Evolutionary conservation across 2,329 filamentous ascomycete genomes (phyloP).

Genomic region (Lasiodiplodia theobromae): DNA sequence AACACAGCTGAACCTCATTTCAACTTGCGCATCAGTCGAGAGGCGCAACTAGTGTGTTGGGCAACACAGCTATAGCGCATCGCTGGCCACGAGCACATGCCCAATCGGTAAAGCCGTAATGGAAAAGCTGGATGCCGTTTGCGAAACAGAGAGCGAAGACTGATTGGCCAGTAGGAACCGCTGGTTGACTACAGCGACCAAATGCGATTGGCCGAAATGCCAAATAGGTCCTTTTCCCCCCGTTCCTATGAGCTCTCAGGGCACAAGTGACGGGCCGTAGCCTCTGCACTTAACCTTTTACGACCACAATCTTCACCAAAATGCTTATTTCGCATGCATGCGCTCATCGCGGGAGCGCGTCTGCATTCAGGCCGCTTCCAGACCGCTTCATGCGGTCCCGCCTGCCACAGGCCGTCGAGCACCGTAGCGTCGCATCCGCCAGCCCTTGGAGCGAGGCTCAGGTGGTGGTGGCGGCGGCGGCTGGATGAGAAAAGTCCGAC

Average conservation of each 20-base stretch:
- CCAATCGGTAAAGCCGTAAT: background rate
- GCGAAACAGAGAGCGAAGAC: background rate
- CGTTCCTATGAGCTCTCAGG: background rate
- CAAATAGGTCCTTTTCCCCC: background rate
- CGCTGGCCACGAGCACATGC: background rate
- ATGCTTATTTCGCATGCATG: conserved; percentile 5
- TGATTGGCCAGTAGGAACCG: background rate
- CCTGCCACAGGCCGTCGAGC: background rate
- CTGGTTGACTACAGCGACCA: too few species aligned
- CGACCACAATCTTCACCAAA: background rate
- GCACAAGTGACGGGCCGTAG: conserved; percentile 1
- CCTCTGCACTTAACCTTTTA: conserved; percentile 3
- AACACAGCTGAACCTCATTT: background rate
- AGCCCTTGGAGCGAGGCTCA: background rate
- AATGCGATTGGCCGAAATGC: background rate
- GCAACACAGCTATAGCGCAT: conserved; percentile 4
- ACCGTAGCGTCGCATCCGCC: background rate
- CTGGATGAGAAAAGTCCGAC: background rate
- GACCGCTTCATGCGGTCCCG: background rate
- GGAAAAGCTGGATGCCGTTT: background rate
- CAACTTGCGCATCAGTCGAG: background rate
- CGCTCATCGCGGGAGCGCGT: background rate
- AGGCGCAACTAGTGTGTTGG: background rate
- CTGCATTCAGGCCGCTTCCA: background rate
- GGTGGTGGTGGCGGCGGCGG: background rate